A percentile compares a stretch with the other conserved stretches of the same genome.
These are phyloP conservation scores for Fragosphaeria purpurea DNA, from an alignment of 2,329 filamentous ascomycete genomes.

Conservation along the genomic window DNA sequence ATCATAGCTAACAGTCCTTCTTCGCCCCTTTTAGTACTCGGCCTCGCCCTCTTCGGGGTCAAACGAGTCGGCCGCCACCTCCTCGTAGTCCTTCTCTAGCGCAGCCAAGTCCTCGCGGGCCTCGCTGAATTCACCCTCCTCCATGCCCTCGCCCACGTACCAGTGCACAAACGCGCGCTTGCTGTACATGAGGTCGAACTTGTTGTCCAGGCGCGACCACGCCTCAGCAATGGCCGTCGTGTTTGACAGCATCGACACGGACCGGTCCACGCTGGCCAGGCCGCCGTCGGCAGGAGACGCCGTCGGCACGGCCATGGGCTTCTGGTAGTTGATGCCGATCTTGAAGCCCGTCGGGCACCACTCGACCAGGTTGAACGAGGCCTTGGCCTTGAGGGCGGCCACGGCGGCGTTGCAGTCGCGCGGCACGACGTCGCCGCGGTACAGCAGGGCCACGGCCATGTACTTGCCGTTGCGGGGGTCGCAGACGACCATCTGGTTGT, in stretches of 20 bases:
- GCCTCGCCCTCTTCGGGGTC: constrained; percentile 53
- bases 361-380: constrained; percentile 63
- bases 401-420: constrained; percentile 60
- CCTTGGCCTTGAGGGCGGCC: constrained; percentile 58
- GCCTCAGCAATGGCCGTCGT: constrained; percentile 65
- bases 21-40: constrained; percentile 63
- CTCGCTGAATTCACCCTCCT: constrained; percentile 83
- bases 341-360: constrained; percentile 71
- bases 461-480: constrained; percentile 67
- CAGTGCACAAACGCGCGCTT: constrained; percentile 69
- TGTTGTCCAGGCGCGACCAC: constrained; percentile 62
- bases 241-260: constrained; percentile 62
- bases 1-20: background rate
- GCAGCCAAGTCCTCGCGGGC: constrained; percentile 78
- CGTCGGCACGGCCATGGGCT: constrained; percentile 49
- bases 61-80: constrained; percentile 66
- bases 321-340: constrained; percentile 67
- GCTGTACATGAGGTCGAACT: constrained; percentile 71
- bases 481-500: constrained; percentile 72
- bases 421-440: constrained; percentile 62
- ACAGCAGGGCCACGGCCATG: constrained; percentile 64
- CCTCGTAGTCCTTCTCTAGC: constrained; percentile 78
- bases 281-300: constrained; percentile 44
- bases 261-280: constrained; percentile 51
- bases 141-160: constrained; percentile 86